Evolutionary conservation across 139 green algal genomes (phyloP), one percentile per base, ranked within the genome.

Genomic region (Micractinium sp.): DNA sequence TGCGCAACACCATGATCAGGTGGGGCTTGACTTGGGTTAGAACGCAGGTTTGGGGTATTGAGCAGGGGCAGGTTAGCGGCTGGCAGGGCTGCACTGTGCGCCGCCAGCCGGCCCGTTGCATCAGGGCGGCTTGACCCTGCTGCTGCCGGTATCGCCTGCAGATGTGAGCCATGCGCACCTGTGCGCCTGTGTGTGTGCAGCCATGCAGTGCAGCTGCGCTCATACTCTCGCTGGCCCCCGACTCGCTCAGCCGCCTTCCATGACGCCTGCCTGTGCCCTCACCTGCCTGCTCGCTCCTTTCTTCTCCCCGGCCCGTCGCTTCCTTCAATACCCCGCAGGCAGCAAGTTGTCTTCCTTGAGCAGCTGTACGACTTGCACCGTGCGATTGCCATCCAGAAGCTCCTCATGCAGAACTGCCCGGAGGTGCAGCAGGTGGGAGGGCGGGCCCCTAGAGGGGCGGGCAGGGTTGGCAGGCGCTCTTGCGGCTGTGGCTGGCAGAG

Each of bases 321-420:
- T 41, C 41, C 9, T 22, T 2, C 33, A 71, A n/a, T n/a, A n/a
- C n/a, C 35, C 81, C 23, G 82, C 82, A 87, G 82, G 63, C 89
- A 92, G 77, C 89, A 92, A 81, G 76, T 87, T 36, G 36, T 74
- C 38, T 92, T 89, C 63, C 31, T 92, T 22, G 89, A 92, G 80
- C 90, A 92, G 80, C 66, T 90, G 80, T 90, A 90, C 38, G 90
- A 92, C 71, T 67, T 92, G n/a, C 85, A 90, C 81, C 79, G 90
- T 41, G 86, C 90, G 39, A 92, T 92, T 25, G 90, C 90, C 53
- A 82, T 92, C 27, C 90, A 92, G 79, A 63, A 61, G 23, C 80
- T 92, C 53, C 90, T 92, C 35, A 76, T 92, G 38, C 77, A 84
- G 12, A 89, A 92, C 85, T 87, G 85, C 36, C 63, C 86, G 18